Conservation (phyloP, 306 rosid genomes). For the Vigna nakashimae region DNA sequence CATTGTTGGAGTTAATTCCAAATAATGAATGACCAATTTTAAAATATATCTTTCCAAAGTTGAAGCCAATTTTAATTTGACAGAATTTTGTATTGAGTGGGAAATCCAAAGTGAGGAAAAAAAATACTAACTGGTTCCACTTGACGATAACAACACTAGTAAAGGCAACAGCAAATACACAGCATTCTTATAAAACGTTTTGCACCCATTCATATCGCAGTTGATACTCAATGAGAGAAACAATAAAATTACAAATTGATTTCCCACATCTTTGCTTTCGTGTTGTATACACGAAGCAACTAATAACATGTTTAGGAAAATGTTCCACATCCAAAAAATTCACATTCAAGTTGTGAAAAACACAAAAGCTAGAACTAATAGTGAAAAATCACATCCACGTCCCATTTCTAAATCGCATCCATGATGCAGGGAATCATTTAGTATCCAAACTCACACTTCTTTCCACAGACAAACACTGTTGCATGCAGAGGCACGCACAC, state of each 20-base stretch:
- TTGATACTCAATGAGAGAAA: conserved; percentile 8
- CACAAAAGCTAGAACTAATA: neutral
- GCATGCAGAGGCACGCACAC: no score
- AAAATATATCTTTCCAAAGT: conserved; percentile 7
- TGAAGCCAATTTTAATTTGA: neutral
- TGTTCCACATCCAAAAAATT: neutral
- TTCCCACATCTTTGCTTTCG: neutral
- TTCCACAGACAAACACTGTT: neutral
- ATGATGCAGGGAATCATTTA: no score
- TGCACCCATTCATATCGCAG: neutral
- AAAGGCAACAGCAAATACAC: conserved; percentile 24
- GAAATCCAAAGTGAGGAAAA: neutral
- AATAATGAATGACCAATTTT: conserved; percentile 18
- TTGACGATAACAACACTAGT: neutral
- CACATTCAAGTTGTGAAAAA: neutral
- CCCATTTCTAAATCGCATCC: neutral
- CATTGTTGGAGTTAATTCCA: neutral
- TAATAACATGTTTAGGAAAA: neutral
- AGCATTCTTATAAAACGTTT: neutral
- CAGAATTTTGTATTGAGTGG: conserved; percentile 5
- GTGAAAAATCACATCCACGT: neutral
- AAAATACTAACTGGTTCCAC: conserved; percentile 2
- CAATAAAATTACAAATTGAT: conserved; percentile 20
- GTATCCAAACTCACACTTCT: neutral
- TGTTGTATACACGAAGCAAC: neutral